phyloP scores from a whole-genome alignment of 179 eudicot genomes.

The Actinidia arguta region DNA sequence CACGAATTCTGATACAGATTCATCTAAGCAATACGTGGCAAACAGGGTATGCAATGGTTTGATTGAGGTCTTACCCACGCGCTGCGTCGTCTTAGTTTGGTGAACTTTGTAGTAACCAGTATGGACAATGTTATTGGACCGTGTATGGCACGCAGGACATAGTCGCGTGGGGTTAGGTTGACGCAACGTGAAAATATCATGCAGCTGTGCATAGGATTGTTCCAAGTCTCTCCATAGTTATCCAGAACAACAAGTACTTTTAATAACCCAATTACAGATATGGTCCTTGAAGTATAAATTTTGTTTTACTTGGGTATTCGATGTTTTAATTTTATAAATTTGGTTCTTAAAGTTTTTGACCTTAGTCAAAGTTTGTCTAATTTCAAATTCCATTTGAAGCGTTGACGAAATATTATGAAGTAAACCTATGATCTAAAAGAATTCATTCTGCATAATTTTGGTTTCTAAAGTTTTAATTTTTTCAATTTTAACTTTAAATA shows the following conservation, averaged over 20 bases:
- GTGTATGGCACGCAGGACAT: not conserved
- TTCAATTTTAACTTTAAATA: no score
- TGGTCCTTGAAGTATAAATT: no score
- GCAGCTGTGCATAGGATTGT: not conserved
- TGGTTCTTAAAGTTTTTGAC: no score
- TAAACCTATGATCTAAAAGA: no score
- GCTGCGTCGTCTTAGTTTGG: not conserved
- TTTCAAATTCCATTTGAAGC: no score
- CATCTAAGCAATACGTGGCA: slow-evolving; percentile 6
- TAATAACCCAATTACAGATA: no score
- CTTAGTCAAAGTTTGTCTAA: no score
- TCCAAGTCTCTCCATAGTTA: slow-evolving; percentile 6
- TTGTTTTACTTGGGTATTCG: no score
- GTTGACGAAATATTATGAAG: no score
- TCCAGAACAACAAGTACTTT: not conserved
- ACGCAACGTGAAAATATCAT: not conserved
- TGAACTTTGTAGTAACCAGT: not conserved
- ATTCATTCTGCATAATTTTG: no score
- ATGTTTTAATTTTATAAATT: no score
- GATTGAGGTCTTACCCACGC: not conserved
- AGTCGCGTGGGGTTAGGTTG: not conserved
- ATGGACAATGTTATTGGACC: not conserved
- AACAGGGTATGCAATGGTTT: not conserved
- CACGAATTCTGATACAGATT: not conserved
- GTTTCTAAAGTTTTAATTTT: no score